Percentiles rank a stretch among this genome's conserved stretches.
Conservation (phyloP, 2,329 filamentous ascomycete species). For the Penicillium brevicompactum region DNA sequence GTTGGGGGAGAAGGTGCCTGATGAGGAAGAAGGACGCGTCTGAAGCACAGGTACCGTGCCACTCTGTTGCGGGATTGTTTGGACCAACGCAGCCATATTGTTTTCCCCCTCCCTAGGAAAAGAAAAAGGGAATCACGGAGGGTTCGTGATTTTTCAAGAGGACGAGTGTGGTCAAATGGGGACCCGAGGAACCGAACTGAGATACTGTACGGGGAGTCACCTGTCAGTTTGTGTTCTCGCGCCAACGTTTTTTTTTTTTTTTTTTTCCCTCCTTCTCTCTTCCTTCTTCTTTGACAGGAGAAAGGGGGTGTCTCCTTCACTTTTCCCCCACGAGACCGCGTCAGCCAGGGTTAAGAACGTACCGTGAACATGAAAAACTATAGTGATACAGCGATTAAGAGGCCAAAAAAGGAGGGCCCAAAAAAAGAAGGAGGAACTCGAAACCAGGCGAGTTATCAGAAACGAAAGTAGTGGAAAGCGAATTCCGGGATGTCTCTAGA, state of each 20-base stretch:
- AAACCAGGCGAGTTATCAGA: constrained; percentile 25
- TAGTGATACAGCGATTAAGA: constrained; percentile 36
- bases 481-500: constrained; percentile 30
- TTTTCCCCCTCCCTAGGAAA: constrained; percentile 25
- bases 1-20: constrained; percentile 55
- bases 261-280: constrained; percentile 14
- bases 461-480: constrained; percentile 28
- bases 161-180: constrained; percentile 19
- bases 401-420: not conserved
- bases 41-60: constrained; percentile 75
- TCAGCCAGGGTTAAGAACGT: constrained; percentile 25
- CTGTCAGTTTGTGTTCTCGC: constrained; percentile 25
- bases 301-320: no score
- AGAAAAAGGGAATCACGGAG: constrained; percentile 19
- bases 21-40: constrained; percentile 67
- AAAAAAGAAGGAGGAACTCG: constrained; percentile 15
- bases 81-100: constrained; percentile 83
- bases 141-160: constrained; percentile 15
- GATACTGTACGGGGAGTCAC: constrained; percentile 20
- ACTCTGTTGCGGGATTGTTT: constrained; percentile 76
- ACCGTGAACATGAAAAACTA: constrained; percentile 33
- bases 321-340: constrained; percentile 17
- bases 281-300: no score
- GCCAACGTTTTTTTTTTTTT: constrained; percentile 6
- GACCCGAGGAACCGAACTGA: constrained; percentile 18